A percentile compares a stretch with the other conserved stretches of the same genome.
These are phyloP conservation scores for Candida tunisiensis DNA, from an alignment of 1,139 yeast genomes.

Conservation along the genomic window DNA sequence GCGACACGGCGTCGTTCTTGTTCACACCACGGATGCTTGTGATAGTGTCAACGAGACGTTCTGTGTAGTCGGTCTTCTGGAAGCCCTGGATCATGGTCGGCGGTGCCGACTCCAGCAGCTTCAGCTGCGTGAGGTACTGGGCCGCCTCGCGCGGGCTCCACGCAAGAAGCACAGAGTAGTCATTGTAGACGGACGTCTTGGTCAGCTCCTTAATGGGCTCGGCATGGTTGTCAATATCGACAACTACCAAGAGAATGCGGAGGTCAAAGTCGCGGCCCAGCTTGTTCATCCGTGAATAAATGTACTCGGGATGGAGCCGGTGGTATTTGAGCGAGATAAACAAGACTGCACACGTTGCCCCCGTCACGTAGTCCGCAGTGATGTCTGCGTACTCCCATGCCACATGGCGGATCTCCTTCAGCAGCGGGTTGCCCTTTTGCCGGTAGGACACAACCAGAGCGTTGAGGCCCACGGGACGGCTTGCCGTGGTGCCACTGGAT, in stretches of 20 bases:
- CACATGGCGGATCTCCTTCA: conserved; percentile 30
- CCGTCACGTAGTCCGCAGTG: conserved; percentile 43
- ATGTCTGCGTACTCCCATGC: conserved; percentile 28
- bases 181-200: conserved; percentile 53
- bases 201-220: conserved; percentile 54
- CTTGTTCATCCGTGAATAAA: conserved; percentile 51
- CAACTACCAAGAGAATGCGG: conserved; percentile 52
- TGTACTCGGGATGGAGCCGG: conserved; percentile 75
- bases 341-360: conserved; percentile 49
- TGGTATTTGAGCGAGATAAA: conserved; percentile 69
- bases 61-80: conserved; percentile 27
- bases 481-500: too few relatives aligned
- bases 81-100: conserved; percentile 27
- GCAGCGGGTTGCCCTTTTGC: conserved; percentile 45
- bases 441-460: conserved; percentile 7
- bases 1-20: conserved; percentile 40
- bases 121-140: conserved; percentile 33
- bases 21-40: conserved; percentile 38
- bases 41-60: conserved; percentile 33
- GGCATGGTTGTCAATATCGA: conserved; percentile 64
- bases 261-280: conserved; percentile 31
- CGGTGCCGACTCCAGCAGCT: conserved; percentile 16
- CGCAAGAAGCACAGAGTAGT: conserved; percentile 53
- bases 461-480: background rate
- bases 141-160: conserved; percentile 86